Base-by-base conservation (phyloP, 371 early-diverging fungal species). In the Chytridiales sp. region DNA sequence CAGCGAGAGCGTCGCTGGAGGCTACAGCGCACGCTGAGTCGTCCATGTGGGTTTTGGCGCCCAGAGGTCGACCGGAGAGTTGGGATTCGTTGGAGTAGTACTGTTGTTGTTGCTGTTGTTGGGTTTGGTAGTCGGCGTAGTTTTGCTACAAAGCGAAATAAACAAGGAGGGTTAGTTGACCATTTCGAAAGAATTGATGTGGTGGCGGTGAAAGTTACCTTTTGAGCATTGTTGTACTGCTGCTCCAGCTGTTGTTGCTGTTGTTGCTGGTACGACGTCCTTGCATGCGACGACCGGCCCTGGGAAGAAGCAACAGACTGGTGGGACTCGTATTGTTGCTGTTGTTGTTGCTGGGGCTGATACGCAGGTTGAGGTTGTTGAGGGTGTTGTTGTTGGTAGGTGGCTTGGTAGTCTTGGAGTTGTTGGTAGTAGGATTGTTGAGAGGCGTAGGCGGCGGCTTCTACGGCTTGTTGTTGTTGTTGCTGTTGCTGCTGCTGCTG, bases 21-120 rank as follows among this genome's bases (percentile, higher is more conserved):
- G 69, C 63, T 17, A 70, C 67, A n/a, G n/a, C n/a, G 47, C 65
- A 60, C 0, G 67, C 75, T 21, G 67, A 66, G 47, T 74, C 75
- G 53, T 70, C 68, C 15, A 60, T 4, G 6, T 36, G 51, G 8
- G 55, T 32, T 41, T 59, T 66, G 38, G 39, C 58, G 17, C 65
- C 64, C 29, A 74, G 47, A 1, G 75, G 75, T n/a, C 71, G 60
- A 1, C 75, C 70, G 5, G 68, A 61, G 3, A 21, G 21, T n/a
- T 66, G 62, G 31, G 31, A 40, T 27, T 34, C n/a, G 1, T 27
- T 35, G 2, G 8, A 8, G 26, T 27, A 11, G 34, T 31, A 30
- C 30, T 6, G 50, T 15, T 13, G 11, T 9, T 26, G 38, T 38
- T 9, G 9, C 11, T 38, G 38, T n/a, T n/a, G n/a, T n/a, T n/a